Evolutionary conservation across 1,284 basidiomycete genomes (phyloP), one percentile per base, ranked within the genome.

Genomic region (Calocybe gambosa): DNA sequence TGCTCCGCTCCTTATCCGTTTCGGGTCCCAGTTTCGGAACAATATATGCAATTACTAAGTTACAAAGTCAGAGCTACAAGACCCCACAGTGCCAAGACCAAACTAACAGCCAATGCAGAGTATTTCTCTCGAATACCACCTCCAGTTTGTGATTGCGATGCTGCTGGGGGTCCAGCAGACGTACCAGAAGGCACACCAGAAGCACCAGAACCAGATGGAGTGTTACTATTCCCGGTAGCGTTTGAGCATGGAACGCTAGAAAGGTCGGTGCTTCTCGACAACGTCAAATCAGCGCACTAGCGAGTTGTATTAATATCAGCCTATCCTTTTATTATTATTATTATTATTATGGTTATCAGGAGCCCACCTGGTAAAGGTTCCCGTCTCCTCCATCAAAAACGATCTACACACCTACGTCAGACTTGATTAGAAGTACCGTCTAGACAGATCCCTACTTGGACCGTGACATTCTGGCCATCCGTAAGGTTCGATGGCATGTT

Each of bases 201-300:
- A 7, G 25, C 15, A 10, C 39, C 19, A 13, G 50, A 33, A 16
- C 36, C 5, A 23, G 28, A 18, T 4, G 45, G 34, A 12, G 49
- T 36, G 13, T 46, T 40, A 10, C 42, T 50, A 10, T 43, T 51
- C 4, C 48, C 55, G 34, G 63, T 69, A 5, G 58, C 62, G 50
- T 69, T 70, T 1, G 58, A 50, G 54, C 70, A 72, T 5, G 55
- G 21, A 31, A 64, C 52, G 49, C 55, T 55, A 12, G 62, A 51
- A 59, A 45, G 18, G 67, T 65, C 8, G 64, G 69, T 70, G 55
- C 64, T 70, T 42, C 67, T 73, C 35, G 77, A 70, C 23, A 91
- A 68, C 5, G 80, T 77, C 43, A 91, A 62, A 63, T 90, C 86
- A 38, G 85, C 73, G 58, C 86, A 89, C 80, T 85, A 50, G 19